Percentiles rank a stretch among this genome's conserved stretches.
phyloP scores from a whole-genome alignment of 345 rosid genomes.

The Rhizophora apiculata region DNA sequence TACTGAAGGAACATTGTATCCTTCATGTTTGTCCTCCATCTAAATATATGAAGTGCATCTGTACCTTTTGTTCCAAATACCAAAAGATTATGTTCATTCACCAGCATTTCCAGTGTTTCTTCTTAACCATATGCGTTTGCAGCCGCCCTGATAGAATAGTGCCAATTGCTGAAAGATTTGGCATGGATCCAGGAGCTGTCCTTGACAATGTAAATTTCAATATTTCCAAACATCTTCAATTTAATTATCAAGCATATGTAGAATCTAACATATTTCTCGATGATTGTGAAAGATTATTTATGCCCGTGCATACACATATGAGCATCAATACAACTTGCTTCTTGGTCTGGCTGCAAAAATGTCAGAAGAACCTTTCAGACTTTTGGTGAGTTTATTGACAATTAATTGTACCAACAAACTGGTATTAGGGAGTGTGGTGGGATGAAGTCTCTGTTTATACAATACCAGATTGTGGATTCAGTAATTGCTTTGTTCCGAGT shows the following conservation, averaged over 20 bases:
- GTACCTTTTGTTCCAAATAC: neutral
- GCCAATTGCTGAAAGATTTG: conserved; percentile 94
- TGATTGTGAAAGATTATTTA: conserved; percentile 65
- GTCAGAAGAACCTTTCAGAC: conserved; percentile 87
- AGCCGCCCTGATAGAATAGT: conserved; percentile 88
- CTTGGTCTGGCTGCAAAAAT: conserved; percentile 94
- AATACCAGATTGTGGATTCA: conserved; percentile 71
- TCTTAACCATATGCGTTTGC: conserved; percentile 32
- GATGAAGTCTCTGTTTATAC: conserved; percentile 16
- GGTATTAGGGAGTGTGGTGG: neutral
- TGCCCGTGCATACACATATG: conserved; percentile 89
- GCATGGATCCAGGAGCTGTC: conserved; percentile 95
- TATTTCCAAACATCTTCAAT: neutral
- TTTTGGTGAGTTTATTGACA: conserved; percentile 45
- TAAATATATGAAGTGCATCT: neutral
- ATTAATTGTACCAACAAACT: neutral
- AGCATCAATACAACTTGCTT: conserved; percentile 82
- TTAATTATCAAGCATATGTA: neutral
- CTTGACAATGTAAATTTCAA: conserved; percentile 69
- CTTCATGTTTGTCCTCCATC: conserved; percentile 20
- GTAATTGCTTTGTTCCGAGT: conserved; percentile 82
- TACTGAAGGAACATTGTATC: conserved; percentile 90
- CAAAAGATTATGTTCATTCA: neutral
- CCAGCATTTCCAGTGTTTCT: conserved; percentile 12
- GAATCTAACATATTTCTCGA: conserved; percentile 13